phyloP scores from a whole-genome alignment of 2,329 filamentous ascomycete species.

The Penicillium sp. region DNA sequence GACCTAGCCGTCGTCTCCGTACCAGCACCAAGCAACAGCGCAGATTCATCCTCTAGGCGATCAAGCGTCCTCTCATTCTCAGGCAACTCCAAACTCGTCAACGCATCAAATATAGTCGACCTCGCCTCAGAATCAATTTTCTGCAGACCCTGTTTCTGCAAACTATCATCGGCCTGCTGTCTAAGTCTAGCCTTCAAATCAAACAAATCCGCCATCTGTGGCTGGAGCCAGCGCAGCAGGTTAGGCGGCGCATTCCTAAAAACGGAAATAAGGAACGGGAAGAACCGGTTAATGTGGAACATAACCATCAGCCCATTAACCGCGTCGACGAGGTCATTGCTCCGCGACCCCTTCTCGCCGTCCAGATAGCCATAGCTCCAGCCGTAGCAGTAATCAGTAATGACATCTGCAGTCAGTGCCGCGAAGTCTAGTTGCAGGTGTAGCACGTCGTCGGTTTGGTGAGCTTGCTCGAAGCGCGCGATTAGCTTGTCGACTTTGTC shows the following conservation, averaged over 20 bases:
- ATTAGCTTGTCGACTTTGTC: slow-evolving; percentile 34
- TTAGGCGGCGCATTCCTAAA: slow-evolving; percentile 25
- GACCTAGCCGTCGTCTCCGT: slow-evolving; percentile 37
- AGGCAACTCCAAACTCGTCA: slow-evolving; percentile 36
- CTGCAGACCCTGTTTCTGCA: slow-evolving; percentile 6
- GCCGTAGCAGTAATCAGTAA: slow-evolving; percentile 41
- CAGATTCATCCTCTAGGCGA: slow-evolving; percentile 34
- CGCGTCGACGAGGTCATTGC: slow-evolving; percentile 26
- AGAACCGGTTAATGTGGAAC: slow-evolving; percentile 26
- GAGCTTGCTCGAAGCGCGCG: slow-evolving; percentile 23
- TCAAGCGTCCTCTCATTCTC: slow-evolving; percentile 37
- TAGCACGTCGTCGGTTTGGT: slow-evolving; percentile 15
- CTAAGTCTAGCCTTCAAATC: slow-evolving; percentile 19
- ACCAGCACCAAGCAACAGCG: slow-evolving; percentile 33
- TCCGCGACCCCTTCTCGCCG: slow-evolving; percentile 21
- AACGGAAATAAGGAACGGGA: slow-evolving; percentile 30
- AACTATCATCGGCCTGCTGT: slow-evolving; percentile 15
- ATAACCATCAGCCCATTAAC: slow-evolving; percentile 26
- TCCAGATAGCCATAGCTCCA: slow-evolving; percentile 33
- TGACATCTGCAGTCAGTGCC: slow-evolving; percentile 38
- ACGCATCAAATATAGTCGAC: slow-evolving; percentile 29
- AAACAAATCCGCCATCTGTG: slow-evolving; percentile 21
- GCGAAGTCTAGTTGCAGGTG: slow-evolving; percentile 27
- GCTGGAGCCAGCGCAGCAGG: slow-evolving; percentile 20
- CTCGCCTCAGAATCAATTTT: background rate